Evolutionary conservation across 78 protist genomes (phyloP), one percentile per base, ranked within the genome.

Genomic region (Parvularia atlantis): DNA sequence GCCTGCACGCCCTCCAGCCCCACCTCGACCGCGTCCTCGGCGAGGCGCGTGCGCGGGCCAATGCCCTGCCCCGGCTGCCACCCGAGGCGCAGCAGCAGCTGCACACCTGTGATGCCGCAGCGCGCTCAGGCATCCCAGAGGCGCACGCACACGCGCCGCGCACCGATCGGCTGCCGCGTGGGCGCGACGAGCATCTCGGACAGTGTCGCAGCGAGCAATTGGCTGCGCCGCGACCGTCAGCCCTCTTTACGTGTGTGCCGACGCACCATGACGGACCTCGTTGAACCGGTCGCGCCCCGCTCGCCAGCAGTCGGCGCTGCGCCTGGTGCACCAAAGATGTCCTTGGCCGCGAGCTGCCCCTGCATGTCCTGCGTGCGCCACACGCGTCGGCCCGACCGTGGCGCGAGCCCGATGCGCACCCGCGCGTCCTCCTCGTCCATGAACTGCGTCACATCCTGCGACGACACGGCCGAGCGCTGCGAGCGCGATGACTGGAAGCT

Each of bases 381-480:
- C n/a, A n/a, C n/a, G n/a, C n/a, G n/a, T n/a, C n/a, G n/a, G n/a
- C n/a, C n/a, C n/a, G n/a, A n/a, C n/a, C n/a, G n/a, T n/a, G n/a
- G n/a, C n/a, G n/a, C 19, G 26, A 26, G 43, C 39, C 13, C 13
- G 19, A 4, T 22, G 13, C 43, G 43, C 22, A 3, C 33, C 16
- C 30, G 46, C 52, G 52, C 0, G 46, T 90, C 95, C 37, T 90
- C 93, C 9, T 76, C 94, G 73, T 91, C 96, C 96, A 91, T 91
- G 61, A 82, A 89, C 68, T 91, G 94, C 41, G 81, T 78, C 14
- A 74, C 64, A 36, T 57, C 40, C 20, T n/a, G 31, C 31, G 54
- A 66, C 33, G 24, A 31, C n/a, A 9, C 31, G 22, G 53, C 41
- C 5, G 46, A 58, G 77, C 52, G 43, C 69, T 46, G 24, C 76